phyloP scores from a whole-genome alignment of 139 green algal species.

The Volvox africanus region DNA sequence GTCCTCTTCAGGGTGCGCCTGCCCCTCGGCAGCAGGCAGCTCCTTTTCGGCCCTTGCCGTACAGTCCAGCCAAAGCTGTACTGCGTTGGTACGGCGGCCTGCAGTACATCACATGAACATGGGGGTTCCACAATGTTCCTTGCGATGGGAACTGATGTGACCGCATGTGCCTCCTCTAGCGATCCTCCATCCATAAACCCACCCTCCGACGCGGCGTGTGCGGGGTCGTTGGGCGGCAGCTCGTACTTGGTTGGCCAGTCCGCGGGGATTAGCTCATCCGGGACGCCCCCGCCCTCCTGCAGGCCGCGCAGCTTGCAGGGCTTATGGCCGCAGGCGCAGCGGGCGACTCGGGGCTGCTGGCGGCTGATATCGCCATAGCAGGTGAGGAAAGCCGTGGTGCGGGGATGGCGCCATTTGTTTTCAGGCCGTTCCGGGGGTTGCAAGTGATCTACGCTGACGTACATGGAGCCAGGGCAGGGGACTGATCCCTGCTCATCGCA shows the following conservation, averaged over 20 bases:
- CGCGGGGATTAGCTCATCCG: background rate
- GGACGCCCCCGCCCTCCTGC: background rate
- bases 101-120: background rate
- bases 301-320: background rate
- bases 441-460: background rate
- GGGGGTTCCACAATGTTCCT: no score
- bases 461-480: constrained; percentile 22
- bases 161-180: no score
- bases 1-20: background rate
- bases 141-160: background rate
- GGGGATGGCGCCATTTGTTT: constrained; percentile 1
- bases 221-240: background rate
- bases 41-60: constrained; percentile 12
- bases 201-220: background rate
- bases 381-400: background rate
- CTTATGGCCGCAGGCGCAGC: constrained; percentile 4
- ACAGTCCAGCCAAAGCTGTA: constrained; percentile 28
- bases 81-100: background rate
- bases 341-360: constrained; percentile 25
- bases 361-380: constrained; percentile 22
- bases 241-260: constrained; percentile 33
- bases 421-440: background rate
- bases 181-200: background rate
- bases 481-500: constrained; percentile 2
- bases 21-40: background rate